Evolutionary conservation across 345 rosid species (phyloP).

Genomic region (Moricandia moricandioides): DNA sequence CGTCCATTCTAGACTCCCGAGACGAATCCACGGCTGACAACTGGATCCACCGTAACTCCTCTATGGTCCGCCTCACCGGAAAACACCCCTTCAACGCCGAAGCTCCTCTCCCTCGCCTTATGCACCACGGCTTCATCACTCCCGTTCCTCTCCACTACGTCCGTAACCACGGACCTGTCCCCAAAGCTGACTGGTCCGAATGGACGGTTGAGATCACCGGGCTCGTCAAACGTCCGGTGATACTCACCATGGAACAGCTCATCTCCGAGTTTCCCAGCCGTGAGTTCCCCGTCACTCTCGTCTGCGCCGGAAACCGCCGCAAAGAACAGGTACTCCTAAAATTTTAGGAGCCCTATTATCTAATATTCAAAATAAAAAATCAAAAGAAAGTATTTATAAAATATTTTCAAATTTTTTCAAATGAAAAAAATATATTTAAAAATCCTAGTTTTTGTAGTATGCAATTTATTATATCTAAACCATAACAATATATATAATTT

Average conservation of each 20-base stretch:
- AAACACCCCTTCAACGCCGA: constrained; percentile 95
- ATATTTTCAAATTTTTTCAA: neutral
- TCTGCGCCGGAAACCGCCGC: constrained; percentile 91
- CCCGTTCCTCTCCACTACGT: constrained; percentile 94
- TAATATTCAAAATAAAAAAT: neutral
- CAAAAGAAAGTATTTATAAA: neutral
- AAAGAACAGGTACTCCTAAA: constrained; percentile 49
- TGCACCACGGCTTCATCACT: constrained; percentile 95
- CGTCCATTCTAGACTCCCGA: constrained; percentile 57
- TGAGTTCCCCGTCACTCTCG: constrained; percentile 76
- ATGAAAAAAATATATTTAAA: too few species aligned
- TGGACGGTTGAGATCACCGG: constrained; percentile 86
- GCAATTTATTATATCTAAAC: neutral
- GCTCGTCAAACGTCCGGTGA: constrained; percentile 58
- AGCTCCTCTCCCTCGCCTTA: constrained; percentile 69
- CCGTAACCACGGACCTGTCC: constrained; percentile 86
- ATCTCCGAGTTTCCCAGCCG: constrained; percentile 57
- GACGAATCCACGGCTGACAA: constrained; percentile 74
- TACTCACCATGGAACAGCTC: constrained; percentile 79
- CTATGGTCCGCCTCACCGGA: constrained; percentile 93
- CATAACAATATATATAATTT: neutral
- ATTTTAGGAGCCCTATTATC: neutral
- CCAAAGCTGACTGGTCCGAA: constrained; percentile 58
- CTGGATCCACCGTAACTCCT: constrained; percentile 79
- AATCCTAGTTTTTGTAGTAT: neutral